phyloP scores from a whole-genome alignment of 768 basidiomycete species.

The Rhizopogon roseolus region DNA sequence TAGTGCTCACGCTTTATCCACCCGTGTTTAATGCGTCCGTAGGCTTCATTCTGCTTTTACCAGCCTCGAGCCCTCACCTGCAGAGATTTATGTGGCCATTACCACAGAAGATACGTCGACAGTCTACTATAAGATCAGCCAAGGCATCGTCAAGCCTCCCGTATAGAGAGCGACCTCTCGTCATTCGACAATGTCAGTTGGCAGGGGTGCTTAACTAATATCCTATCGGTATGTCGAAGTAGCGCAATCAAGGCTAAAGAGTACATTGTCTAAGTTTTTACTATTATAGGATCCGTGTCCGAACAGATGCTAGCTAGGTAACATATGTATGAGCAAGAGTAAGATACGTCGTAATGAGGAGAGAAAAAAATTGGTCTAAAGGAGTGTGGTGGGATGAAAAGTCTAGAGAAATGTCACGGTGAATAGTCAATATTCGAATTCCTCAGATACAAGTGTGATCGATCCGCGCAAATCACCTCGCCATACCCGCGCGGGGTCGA shows the following conservation, averaged over 20 bases:
- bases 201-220: background rate
- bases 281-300: background rate
- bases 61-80: constrained; percentile 33
- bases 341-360: background rate
- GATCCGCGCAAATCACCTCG: constrained; percentile 55
- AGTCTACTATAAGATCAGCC: constrained; percentile 79
- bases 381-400: background rate
- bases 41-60: constrained; percentile 60
- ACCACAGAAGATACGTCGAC: constrained; percentile 76
- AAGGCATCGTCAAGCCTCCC: constrained; percentile 71
- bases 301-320: background rate
- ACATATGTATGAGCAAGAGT: background rate
- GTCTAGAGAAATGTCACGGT: background rate
- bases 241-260: background rate
- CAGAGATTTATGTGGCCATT: constrained; percentile 63
- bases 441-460: constrained; percentile 61
- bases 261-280: background rate
- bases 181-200: too few relatives aligned
- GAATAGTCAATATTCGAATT: constrained; percentile 51
- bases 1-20: background rate
- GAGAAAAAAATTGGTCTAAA: too few relatives aligned
- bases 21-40: background rate
- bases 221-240: background rate
- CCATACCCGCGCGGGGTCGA: constrained; percentile 47
- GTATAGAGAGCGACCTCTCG: constrained; percentile 30